phyloP scores from a whole-genome alignment of 2,329 filamentous ascomycete genomes.

The Metarhizium guizhouense region DNA sequence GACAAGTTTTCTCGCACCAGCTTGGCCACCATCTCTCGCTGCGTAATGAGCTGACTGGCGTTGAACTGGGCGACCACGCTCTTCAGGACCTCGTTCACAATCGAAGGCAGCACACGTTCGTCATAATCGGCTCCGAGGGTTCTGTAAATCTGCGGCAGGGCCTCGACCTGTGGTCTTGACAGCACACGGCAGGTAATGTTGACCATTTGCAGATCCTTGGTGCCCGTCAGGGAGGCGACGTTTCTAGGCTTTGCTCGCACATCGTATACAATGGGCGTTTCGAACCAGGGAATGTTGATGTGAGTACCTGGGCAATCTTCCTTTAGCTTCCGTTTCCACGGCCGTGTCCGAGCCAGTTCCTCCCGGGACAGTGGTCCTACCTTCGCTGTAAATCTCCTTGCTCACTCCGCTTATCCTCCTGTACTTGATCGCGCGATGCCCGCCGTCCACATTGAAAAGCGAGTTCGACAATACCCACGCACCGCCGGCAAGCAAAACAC shows the following conservation, averaged over 20 bases:
- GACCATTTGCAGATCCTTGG: slow-evolving; percentile 99
- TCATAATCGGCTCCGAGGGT: slow-evolving; percentile 95
- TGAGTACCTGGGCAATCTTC: slow-evolving; percentile 62
- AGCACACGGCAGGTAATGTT: slow-evolving; percentile 99
- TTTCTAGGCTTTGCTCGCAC: slow-evolving; percentile 96
- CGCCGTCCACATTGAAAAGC: slow-evolving; percentile 85
- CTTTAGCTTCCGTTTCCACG: slow-evolving; percentile 7
- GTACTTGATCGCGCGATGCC: slow-evolving; percentile 98
- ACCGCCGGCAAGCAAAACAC: slow-evolving; percentile 38
- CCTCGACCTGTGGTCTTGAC: slow-evolving; percentile 76
- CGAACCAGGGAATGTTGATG: slow-evolving; percentile 90
- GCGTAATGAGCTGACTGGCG: slow-evolving; percentile 93
- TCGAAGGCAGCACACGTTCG: slow-evolving; percentile 90
- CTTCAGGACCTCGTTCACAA: slow-evolving; percentile 98
- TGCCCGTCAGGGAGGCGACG: slow-evolving; percentile 92
- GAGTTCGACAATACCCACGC: slow-evolving; percentile 48
- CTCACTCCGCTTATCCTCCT: slow-evolving; percentile 83
- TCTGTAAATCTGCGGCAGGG: slow-evolving; percentile 92
- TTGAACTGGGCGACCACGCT: slow-evolving; percentile 99
- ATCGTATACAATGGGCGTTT: slow-evolving; percentile 94
- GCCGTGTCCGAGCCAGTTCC: not conserved
- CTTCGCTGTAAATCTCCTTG: slow-evolving; percentile 95
- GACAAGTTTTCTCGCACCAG: slow-evolving; percentile 91
- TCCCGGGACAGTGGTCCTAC: slow-evolving; percentile 33
- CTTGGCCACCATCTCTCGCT: slow-evolving; percentile 91